Percentiles rank a stretch among this genome's conserved stretches.
Evolutionary conservation across 1,139 yeast genomes (phyloP).

Genomic region (Geotrichum bryndzae): DNA sequence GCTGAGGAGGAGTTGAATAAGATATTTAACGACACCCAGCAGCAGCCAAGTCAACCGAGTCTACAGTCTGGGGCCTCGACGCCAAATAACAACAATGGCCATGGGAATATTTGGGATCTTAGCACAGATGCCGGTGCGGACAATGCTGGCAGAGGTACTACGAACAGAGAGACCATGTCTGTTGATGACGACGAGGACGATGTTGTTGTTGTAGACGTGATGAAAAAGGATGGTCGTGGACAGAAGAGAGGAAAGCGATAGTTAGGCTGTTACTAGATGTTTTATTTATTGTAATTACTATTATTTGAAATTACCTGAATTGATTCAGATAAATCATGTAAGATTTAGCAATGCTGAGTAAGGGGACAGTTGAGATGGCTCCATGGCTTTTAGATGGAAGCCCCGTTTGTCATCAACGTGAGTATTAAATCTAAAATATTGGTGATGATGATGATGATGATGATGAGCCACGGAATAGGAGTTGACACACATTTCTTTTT

Average conservation of each 20-base stretch:
- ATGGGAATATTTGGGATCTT: not conserved
- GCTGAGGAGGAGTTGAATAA: not conserved
- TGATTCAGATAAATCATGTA: no score
- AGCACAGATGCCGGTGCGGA: not conserved
- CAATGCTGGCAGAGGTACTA: not conserved
- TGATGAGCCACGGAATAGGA: no score
- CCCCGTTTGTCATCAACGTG: no score
- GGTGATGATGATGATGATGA: not conserved
- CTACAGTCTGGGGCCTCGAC: not conserved
- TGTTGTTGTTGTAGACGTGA: constrained; percentile 17
- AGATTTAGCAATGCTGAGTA: not conserved
- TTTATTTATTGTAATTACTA: not conserved
- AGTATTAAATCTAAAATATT: no score
- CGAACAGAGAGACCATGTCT: not conserved
- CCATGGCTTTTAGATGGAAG: no score
- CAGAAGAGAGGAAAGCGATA: not conserved
- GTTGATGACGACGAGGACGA: constrained; percentile 14
- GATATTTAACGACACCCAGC: not conserved
- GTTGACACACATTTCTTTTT: no score
- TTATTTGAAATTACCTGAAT: not conserved
- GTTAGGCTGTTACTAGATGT: not conserved
- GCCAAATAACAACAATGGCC: not conserved
- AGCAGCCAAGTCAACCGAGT: not conserved
- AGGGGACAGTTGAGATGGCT: not conserved
- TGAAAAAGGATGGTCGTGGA: constrained; percentile 8